These are phyloP conservation scores for Heimioporus sp. DNA, from an alignment of 768 basidiomycete species.

Conservation along the genomic window DNA sequence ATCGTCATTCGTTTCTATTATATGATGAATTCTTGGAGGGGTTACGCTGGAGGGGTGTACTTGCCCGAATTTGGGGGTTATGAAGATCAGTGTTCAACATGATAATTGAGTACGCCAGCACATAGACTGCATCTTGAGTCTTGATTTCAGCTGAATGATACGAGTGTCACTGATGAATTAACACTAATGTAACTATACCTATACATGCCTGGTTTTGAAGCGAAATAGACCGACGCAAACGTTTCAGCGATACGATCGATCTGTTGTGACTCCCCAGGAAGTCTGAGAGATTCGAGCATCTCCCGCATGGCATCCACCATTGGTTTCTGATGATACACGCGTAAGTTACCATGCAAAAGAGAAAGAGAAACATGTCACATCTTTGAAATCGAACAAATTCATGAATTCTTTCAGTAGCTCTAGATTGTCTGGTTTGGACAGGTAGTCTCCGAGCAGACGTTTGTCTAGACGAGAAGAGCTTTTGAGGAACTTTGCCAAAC, in stretches of 20 bases:
- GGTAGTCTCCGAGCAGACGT: slow-evolving; percentile 87
- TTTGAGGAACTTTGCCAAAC: slow-evolving; percentile 86
- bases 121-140: slow-evolving; percentile 89
- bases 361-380: slow-evolving; percentile 48
- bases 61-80: slow-evolving; percentile 87
- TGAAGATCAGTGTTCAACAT: slow-evolving; percentile 98
- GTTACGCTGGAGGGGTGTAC: slow-evolving; percentile 23
- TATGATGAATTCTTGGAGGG: slow-evolving; percentile 3
- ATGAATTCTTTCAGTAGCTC: slow-evolving; percentile 88
- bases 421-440: slow-evolving; percentile 84
- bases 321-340: slow-evolving; percentile 61
- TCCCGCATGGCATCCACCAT: slow-evolving; percentile 96
- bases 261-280: slow-evolving; percentile 95
- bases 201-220: slow-evolving; percentile 67
- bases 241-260: slow-evolving; percentile 92
- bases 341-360: slow-evolving; percentile 1
- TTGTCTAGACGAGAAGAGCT: slow-evolving; percentile 85
- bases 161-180: neutral
- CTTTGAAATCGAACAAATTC: slow-evolving; percentile 83
- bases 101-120: slow-evolving; percentile 93
- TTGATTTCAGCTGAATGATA: slow-evolving; percentile 72
- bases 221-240: slow-evolving; percentile 90
- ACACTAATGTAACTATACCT: neutral
- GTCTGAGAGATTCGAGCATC: slow-evolving; percentile 86
- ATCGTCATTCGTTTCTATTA: slow-evolving; percentile 91